Conservation (phyloP, 805 yeast genomes). For the Candida coleopterorum region DNA sequence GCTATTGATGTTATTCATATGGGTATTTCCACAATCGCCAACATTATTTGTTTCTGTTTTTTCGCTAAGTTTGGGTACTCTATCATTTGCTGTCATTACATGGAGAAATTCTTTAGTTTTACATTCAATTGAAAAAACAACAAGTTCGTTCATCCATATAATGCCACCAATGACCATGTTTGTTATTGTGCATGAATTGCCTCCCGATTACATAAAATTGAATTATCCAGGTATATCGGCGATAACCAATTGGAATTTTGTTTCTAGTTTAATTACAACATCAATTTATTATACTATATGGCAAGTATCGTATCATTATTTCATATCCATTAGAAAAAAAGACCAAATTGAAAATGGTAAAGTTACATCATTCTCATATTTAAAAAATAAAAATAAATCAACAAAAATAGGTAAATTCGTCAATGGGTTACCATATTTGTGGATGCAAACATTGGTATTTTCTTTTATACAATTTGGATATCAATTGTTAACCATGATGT, state of each 20-base stretch:
- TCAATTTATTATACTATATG: constrained; percentile 79
- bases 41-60: constrained; percentile 77
- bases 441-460: constrained; percentile 82
- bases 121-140: constrained; percentile 88
- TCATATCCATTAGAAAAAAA: constrained; percentile 75
- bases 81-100: constrained; percentile 89
- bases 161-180: constrained; percentile 87
- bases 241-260: constrained; percentile 61
- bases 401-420: constrained; percentile 70
- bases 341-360: constrained; percentile 82
- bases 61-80: constrained; percentile 82
- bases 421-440: constrained; percentile 73
- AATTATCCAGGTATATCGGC: constrained; percentile 81
- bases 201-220: constrained; percentile 42
- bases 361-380: constrained; percentile 81
- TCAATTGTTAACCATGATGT: constrained; percentile 79
- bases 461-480: constrained; percentile 82
- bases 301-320: constrained; percentile 89
- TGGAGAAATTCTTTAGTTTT: constrained; percentile 93
- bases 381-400: constrained; percentile 66
- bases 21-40: constrained; percentile 76
- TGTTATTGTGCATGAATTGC: constrained; percentile 77
- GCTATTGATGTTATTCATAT: constrained; percentile 62
- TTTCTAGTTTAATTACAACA: constrained; percentile 70
- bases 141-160: constrained; percentile 85